A percentile compares a stretch with the other conserved stretches of the same genome.
Evolutionary conservation across 805 yeast species (phyloP).

Genomic region (Starmerella gropengiesseri): DNA sequence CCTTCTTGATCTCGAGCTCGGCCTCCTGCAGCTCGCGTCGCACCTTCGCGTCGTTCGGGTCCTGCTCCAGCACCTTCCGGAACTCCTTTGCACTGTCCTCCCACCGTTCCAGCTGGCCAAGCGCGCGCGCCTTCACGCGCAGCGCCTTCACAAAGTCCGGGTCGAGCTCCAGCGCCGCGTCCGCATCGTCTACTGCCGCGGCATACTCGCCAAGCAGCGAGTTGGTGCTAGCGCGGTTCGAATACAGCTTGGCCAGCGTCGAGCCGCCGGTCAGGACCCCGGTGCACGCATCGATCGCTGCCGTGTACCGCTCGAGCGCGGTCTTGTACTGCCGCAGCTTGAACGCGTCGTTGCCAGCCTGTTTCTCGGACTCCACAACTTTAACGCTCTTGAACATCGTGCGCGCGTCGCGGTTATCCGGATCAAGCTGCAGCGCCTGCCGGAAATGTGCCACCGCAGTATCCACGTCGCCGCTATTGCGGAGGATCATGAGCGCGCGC

Average conservation of each 20-base stretch:
- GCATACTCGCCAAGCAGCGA: conserved; percentile 70
- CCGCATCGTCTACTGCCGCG: conserved; percentile 65
- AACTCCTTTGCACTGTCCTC: conserved; percentile 33
- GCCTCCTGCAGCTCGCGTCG: conserved; percentile 33
- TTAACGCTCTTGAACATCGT: conserved; percentile 26
- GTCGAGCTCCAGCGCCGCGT: conserved; percentile 55
- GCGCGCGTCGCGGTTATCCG: conserved; percentile 32
- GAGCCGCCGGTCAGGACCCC: conserved; percentile 34
- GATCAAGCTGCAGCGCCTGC: conserved; percentile 35
- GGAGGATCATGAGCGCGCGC: conserved; percentile 30
- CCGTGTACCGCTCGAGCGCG: conserved; percentile 62
- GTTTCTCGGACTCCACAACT: conserved; percentile 29
- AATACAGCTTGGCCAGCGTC: conserved; percentile 37
- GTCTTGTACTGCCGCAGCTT: conserved; percentile 51
- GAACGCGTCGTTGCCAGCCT: conserved; percentile 60
- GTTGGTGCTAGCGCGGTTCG: conserved; percentile 84
- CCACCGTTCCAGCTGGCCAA: conserved; percentile 32
- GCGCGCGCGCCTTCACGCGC: conserved; percentile 33
- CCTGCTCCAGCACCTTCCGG: conserved; percentile 31
- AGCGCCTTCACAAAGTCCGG: conserved; percentile 55
- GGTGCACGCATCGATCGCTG: conserved; percentile 62
- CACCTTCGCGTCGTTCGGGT: conserved; percentile 28
- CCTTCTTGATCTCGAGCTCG: conserved; percentile 34
- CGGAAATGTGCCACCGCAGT: conserved; percentile 32
- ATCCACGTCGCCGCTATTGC: conserved; percentile 32